phyloP scores from a whole-genome alignment of 106 monocot genomes.

The Dendrobium chrysotoxum region DNA sequence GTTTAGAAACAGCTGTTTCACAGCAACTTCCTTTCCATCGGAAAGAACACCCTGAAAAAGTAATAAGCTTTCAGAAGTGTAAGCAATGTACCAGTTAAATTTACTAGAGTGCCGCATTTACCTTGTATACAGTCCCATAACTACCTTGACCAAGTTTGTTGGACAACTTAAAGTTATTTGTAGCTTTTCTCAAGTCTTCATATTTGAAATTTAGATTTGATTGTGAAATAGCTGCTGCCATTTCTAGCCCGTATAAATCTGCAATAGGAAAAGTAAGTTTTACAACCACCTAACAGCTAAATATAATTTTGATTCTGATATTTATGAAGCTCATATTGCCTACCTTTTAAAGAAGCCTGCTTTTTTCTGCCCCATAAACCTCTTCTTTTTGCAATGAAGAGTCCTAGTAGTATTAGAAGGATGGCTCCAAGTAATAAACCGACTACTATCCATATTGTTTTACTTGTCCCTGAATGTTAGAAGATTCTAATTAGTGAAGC shows the following conservation, averaged over 20 bases:
- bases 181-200: slow-evolving; percentile 44
- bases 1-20: slow-evolving; percentile 58
- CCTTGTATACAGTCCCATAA: slow-evolving; percentile 60
- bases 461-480: slow-evolving; percentile 15
- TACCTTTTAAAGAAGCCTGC: slow-evolving; percentile 24
- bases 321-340: neutral
- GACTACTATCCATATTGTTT: slow-evolving; percentile 22
- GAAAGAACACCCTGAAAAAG: slow-evolving; percentile 42
- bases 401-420: slow-evolving; percentile 25
- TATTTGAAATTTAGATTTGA: slow-evolving; percentile 60
- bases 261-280: slow-evolving; percentile 7
- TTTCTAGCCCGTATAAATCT: slow-evolving; percentile 33
- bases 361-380: slow-evolving; percentile 15
- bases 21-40: slow-evolving; percentile 62
- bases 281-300: neutral
- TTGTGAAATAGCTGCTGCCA: slow-evolving; percentile 37
- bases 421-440: slow-evolving; percentile 26
- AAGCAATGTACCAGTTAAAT: slow-evolving; percentile 1
- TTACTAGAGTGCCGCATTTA: slow-evolving; percentile 9
- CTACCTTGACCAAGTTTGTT: slow-evolving; percentile 70
- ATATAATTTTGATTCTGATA: neutral
- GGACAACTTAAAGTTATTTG: slow-evolving; percentile 35
- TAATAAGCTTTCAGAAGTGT: neutral
- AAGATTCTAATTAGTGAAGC: slow-evolving; percentile 7
- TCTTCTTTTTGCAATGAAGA: slow-evolving; percentile 23